phyloP scores from a whole-genome alignment of 805 yeast genomes.

The Candida schatavii region DNA sequence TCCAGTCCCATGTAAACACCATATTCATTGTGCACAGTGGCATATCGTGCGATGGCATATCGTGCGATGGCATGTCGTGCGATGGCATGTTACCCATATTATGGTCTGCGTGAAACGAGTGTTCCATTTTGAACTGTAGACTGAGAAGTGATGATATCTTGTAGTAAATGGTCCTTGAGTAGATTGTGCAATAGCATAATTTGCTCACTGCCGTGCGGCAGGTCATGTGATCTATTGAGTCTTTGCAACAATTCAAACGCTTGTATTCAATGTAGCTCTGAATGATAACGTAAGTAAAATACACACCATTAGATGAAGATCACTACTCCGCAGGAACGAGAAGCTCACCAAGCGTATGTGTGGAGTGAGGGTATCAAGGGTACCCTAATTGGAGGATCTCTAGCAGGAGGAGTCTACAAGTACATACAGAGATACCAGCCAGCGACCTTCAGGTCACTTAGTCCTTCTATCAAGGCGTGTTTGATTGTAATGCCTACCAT shows the following conservation, averaged over 20 bases:
- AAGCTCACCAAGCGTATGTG: constrained; percentile 37
- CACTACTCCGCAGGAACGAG: constrained; percentile 23
- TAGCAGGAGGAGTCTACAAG: constrained; percentile 29
- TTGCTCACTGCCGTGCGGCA: too few species aligned
- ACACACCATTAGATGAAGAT: constrained; percentile 4
- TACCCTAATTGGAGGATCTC: constrained; percentile 28
- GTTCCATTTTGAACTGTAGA: too few species aligned
- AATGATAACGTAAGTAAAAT: neutral
- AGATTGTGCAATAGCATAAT: too few species aligned
- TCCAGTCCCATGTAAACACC: constrained; percentile 78
- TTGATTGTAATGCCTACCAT: constrained; percentile 40
- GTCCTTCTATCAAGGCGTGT: constrained; percentile 37
- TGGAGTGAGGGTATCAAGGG: constrained; percentile 39
- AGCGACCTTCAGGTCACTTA: constrained; percentile 31
- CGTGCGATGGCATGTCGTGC: constrained; percentile 16
- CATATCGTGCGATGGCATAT: constrained; percentile 15
- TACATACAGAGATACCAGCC: constrained; percentile 34
- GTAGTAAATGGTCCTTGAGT: too few species aligned
- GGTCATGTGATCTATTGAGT: too few species aligned
- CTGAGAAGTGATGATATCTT: too few species aligned
- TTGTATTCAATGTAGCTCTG: too few species aligned
- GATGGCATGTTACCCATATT: too few species aligned
- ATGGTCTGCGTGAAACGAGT: neutral
- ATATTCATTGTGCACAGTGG: constrained; percentile 59
- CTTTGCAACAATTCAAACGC: too few species aligned